These are phyloP conservation scores for Aspergillus cejpii DNA, from an alignment of 2,329 filamentous ascomycete species.

Conservation along the genomic window DNA sequence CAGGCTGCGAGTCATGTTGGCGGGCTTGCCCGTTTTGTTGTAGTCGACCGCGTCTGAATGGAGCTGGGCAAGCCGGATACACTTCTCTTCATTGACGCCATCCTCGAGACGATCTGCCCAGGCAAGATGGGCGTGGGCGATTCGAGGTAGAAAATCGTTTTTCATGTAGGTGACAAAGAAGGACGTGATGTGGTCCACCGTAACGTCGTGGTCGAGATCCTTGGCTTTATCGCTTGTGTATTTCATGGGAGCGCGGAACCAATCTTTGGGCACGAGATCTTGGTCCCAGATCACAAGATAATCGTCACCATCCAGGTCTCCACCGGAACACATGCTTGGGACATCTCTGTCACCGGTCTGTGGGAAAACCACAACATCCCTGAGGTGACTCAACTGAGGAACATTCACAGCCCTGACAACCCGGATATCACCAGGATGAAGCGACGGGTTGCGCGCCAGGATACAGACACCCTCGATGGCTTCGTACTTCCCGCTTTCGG, in stretches of 20 bases:
- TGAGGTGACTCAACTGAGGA: conserved; percentile 65
- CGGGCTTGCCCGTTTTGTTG: conserved; percentile 77
- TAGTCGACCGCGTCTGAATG: conserved; percentile 94
- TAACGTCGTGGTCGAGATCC: conserved; percentile 56
- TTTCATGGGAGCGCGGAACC: conserved; percentile 72
- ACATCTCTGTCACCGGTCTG: conserved; percentile 75
- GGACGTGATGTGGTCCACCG: conserved; percentile 63
- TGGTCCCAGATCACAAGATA: conserved; percentile 90
- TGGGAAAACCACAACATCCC: conserved; percentile 81
- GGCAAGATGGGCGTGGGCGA: conserved; percentile 76
- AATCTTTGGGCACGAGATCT: conserved; percentile 60
- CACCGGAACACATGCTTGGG: conserved; percentile 90
- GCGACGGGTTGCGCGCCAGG: conserved; percentile 83
- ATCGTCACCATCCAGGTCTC: conserved; percentile 92
- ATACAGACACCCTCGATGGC: conserved; percentile 72
- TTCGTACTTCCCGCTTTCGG: conserved; percentile 50
- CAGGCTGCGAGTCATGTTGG: conserved; percentile 57
- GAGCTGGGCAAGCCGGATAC: conserved; percentile 67
- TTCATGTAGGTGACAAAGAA: conserved; percentile 95
- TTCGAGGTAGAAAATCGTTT: conserved; percentile 71
- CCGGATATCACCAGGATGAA: conserved; percentile 87
- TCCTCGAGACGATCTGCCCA: conserved; percentile 58
- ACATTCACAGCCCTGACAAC: conserved; percentile 78
- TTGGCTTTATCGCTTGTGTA: conserved; percentile 56
- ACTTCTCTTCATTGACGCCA: conserved; percentile 63